Evolutionary conservation across 345 rosid species (phyloP).

Genomic region (Eucalyptus microcorys): DNA sequence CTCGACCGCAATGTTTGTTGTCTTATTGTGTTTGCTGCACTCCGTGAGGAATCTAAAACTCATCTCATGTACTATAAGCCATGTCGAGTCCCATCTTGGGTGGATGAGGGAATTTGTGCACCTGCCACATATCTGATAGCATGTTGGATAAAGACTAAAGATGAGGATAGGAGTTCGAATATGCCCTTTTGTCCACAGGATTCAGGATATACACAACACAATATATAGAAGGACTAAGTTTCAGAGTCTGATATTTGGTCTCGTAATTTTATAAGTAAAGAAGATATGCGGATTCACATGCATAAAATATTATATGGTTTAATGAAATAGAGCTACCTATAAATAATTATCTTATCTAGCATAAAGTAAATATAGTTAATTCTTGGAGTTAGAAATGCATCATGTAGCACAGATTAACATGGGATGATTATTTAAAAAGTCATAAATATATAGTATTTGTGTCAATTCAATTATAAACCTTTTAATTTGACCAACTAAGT

Average conservation of each 20-base stretch:
- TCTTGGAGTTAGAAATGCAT: background rate
- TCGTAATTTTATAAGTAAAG: background rate
- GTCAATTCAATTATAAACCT: rapidly evolving
- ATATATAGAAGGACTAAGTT: background rate
- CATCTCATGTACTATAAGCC: background rate
- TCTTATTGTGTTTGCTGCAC: background rate
- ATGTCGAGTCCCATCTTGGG: background rate
- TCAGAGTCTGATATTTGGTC: background rate
- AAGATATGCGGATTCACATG: background rate
- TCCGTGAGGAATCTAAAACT: background rate
- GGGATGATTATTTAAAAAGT: background rate
- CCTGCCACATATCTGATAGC: background rate
- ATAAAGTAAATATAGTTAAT: background rate
- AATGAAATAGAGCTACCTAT: background rate
- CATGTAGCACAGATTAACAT: background rate
- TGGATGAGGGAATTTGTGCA: background rate
- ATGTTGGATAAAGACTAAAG: background rate
- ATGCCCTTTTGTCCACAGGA: background rate
- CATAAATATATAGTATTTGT: background rate
- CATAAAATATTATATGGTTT: background rate
- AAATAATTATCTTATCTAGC: background rate
- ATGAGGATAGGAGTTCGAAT: background rate
- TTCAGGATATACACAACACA: background rate
- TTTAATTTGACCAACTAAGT: background rate
- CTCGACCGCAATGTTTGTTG: background rate